Evolutionary conservation across 495 filamentous ascomycete genomes (phyloP).

Genomic region (Daldinia vernicosa): DNA sequence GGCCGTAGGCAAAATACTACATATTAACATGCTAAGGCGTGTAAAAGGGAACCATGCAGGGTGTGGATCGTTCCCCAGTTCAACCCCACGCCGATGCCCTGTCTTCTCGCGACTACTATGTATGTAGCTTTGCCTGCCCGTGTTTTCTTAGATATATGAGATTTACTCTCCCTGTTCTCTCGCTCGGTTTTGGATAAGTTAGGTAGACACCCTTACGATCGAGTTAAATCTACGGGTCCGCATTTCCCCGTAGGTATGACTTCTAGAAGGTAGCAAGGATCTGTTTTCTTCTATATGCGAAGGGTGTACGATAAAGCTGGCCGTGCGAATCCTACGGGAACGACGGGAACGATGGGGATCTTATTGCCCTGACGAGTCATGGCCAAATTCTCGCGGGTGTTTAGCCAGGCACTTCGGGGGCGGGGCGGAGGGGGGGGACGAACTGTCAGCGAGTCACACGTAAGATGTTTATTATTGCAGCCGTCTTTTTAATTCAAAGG

Average conservation of each 20-base stretch:
- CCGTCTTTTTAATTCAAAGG: background rate
- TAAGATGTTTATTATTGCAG: slow-evolving; percentile 35
- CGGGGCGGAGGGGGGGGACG: background rate
- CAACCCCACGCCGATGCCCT: slow-evolving; percentile 23
- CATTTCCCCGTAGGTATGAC: slow-evolving; percentile 31
- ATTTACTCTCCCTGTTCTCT: slow-evolving; percentile 17
- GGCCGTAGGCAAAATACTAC: slow-evolving; percentile 28
- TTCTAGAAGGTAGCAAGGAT: slow-evolving; percentile 24
- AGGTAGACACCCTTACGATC: slow-evolving; percentile 27
- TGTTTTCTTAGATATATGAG: slow-evolving; percentile 22
- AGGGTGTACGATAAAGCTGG: slow-evolving; percentile 19
- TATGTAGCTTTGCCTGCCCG: slow-evolving; percentile 5
- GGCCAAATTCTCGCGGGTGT: slow-evolving; percentile 6
- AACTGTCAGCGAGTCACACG: slow-evolving; percentile 15
- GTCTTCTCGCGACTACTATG: background rate
- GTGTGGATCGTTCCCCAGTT: slow-evolving; percentile 21
- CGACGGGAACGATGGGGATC: slow-evolving; percentile 1
- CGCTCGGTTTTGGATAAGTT: slow-evolving; percentile 31
- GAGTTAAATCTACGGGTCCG: slow-evolving; percentile 3
- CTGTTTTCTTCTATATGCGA: background rate
- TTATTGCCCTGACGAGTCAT: slow-evolving; percentile 6
- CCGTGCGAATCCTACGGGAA: slow-evolving; percentile 29
- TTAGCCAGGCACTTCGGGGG: slow-evolving; percentile 15
- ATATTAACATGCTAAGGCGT: slow-evolving; percentile 18
- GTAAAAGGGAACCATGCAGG: slow-evolving; percentile 31